Conservation (phyloP, 345 rosid species). For the Theobroma cacao region DNA sequence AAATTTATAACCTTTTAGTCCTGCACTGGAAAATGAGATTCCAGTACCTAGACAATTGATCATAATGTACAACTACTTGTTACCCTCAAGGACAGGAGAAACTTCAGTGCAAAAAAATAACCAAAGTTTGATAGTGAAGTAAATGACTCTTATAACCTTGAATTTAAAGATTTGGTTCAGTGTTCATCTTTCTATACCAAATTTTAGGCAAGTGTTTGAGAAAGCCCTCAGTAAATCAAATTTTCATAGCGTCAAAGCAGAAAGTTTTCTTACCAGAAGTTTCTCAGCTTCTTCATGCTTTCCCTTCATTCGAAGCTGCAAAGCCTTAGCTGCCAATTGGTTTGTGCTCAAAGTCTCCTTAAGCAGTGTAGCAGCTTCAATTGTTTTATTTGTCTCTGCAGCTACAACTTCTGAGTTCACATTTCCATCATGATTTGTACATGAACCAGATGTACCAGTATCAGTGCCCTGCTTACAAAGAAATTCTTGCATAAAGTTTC, state of each 20-base stretch:
- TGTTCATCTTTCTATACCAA: neutral
- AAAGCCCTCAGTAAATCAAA: neutral
- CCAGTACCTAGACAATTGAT: neutral
- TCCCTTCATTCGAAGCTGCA: slow-evolving; percentile 88
- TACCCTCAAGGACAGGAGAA: no score
- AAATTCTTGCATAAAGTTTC: slow-evolving; percentile 66
- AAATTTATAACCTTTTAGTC: neutral
- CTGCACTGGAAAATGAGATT: neutral
- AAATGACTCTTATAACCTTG: neutral
- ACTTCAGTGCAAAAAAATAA: no score
- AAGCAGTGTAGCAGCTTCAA: slow-evolving; percentile 26
- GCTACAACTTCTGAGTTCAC: slow-evolving; percentile 18
- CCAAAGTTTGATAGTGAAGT: no score
- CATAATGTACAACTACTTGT: neutral
- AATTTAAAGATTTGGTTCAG: neutral
- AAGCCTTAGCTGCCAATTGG: slow-evolving; percentile 83
- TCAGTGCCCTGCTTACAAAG: slow-evolving; percentile 35
- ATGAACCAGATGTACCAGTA: slow-evolving; percentile 27
- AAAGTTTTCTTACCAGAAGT: slow-evolving; percentile 51
- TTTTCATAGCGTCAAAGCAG: neutral
- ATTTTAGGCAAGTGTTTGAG: neutral
- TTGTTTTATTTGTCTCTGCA: slow-evolving; percentile 19
- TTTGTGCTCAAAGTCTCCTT: slow-evolving; percentile 58
- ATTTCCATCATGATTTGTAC: slow-evolving; percentile 26
- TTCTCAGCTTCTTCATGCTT: slow-evolving; percentile 84